A percentile compares a stretch with the other conserved stretches of the same genome.
Conservation (phyloP, 108 stramenopile species). For the Schizochytrium sp. region DNA sequence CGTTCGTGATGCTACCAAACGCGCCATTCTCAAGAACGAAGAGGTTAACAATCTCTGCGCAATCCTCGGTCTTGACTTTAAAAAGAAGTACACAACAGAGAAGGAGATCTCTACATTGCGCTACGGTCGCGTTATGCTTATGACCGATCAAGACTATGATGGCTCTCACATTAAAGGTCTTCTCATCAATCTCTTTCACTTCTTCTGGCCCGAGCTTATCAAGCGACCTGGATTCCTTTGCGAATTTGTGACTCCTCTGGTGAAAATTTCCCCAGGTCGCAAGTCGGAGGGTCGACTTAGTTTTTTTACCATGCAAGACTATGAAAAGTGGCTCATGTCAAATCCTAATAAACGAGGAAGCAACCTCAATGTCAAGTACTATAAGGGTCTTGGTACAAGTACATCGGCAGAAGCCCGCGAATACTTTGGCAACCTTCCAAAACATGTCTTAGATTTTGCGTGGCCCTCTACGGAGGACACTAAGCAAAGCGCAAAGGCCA, state of each 20-base stretch:
- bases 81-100: slow-evolving; percentile 81
- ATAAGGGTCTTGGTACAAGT: slow-evolving; percentile 93
- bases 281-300: slow-evolving; percentile 64
- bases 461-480: slow-evolving; percentile 82
- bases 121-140: slow-evolving; percentile 91
- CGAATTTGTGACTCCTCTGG: slow-evolving; percentile 87
- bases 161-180: slow-evolving; percentile 94
- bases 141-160: slow-evolving; percentile 92
- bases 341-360: slow-evolving; percentile 59
- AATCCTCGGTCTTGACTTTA: slow-evolving; percentile 89
- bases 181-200: slow-evolving; percentile 89
- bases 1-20: slow-evolving; percentile 88
- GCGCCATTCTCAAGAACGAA: slow-evolving; percentile 88
- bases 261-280: slow-evolving; percentile 81
- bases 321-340: slow-evolving; percentile 81
- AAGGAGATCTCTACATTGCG: slow-evolving; percentile 80
- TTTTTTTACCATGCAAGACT: slow-evolving; percentile 88
- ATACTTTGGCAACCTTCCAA: slow-evolving; percentile 83
- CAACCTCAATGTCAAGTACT: slow-evolving; percentile 88
- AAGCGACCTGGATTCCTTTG: slow-evolving; percentile 84
- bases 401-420: slow-evolving; percentile 88
- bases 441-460: slow-evolving; percentile 81
- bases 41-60: slow-evolving; percentile 79
- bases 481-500: too few relatives aligned
- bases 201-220: slow-evolving; percentile 89